Evolutionary conservation across 2,329 filamentous ascomycete species (phyloP).

Genomic region (Colletotrichum melonis): DNA sequence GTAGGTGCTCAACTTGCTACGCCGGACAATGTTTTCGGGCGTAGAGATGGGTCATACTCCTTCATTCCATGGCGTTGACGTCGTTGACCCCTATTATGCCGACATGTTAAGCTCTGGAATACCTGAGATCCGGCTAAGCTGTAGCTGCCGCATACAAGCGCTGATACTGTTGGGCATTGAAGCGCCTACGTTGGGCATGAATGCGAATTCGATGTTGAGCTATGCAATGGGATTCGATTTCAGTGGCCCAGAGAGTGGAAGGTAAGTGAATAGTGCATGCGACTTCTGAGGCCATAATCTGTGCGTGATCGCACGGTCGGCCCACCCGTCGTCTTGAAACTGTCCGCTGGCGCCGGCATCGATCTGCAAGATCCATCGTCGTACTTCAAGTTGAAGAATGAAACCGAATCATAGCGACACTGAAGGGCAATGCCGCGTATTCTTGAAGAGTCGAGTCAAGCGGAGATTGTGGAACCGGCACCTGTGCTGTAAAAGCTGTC

Average conservation of each 20-base stretch:
- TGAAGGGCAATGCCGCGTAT: not conserved
- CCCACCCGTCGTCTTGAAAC: constrained; percentile 16
- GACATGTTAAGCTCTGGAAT: not conserved
- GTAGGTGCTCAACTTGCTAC: not conserved
- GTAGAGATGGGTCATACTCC: too few species aligned
- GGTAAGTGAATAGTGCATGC: not conserved
- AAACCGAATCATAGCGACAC: not conserved
- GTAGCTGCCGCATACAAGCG: not conserved
- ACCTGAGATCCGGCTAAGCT: not conserved
- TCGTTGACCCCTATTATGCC: not conserved
- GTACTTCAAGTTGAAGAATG: not conserved
- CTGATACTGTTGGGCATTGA: not conserved
- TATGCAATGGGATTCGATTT: not conserved
- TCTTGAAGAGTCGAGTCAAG: not conserved
- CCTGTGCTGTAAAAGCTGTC: not conserved
- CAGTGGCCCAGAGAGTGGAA: not conserved
- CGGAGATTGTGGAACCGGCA: not conserved
- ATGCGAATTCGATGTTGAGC: not conserved
- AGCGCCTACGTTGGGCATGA: not conserved
- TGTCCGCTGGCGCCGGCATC: not conserved
- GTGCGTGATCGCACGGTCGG: constrained; percentile 30
- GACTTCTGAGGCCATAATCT: constrained; percentile 11
- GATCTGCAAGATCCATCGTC: not conserved
- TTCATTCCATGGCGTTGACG: too few species aligned
- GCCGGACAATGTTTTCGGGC: not conserved